Evolutionary conservation across 2,329 filamentous ascomycete species (phyloP), one percentile per base, ranked within the genome.

Genomic region (Metarhizium guizhouense): DNA sequence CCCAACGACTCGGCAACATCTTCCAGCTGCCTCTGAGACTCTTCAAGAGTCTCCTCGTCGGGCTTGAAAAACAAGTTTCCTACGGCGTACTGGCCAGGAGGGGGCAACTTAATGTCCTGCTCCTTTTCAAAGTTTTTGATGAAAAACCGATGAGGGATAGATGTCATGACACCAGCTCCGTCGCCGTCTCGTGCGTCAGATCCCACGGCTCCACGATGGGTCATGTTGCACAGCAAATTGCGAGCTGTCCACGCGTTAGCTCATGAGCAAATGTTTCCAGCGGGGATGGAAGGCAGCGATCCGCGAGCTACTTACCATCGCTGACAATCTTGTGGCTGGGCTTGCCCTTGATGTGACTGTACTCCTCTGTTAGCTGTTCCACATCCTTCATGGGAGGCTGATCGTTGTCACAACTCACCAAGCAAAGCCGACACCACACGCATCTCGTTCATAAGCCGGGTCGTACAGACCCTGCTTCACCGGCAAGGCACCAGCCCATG

Each of bases 11-110:
- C 86, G 71, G 93, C 92, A 76, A 95, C 87, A 70, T 95, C 88
- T 83, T 96, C 92, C 78, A 99, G 95, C 71, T 88, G 88, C 73
- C 85, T 82, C 75, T 94, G 91, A 64, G 92, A 96, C 75, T 95
- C 88, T 68, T 91, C 87, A 70, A 96, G 76, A 63, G 89, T 87
- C 75, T 95, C 88, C 68, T 89, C 82, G 70, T 96, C 91, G 62
- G 93, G 94, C 80, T 96, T 97, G 81, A 99, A 96, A 78, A 99
- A 99, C 67, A 99, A 75, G 74, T 99, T 99, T 66, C 93, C 93
- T 66, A 92, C 92, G 58, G 94, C 94, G 76, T 99, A 99, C 75
- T 97, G 90, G 65, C 93, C 94, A 61, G 86, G 79, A 60, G 88
- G 86, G 59, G 94, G 94, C 61, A 99, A 80, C 73, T 90, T 87